Conservation (phyloP, 768 basidiomycete genomes). For the Russula compacta region DNA sequence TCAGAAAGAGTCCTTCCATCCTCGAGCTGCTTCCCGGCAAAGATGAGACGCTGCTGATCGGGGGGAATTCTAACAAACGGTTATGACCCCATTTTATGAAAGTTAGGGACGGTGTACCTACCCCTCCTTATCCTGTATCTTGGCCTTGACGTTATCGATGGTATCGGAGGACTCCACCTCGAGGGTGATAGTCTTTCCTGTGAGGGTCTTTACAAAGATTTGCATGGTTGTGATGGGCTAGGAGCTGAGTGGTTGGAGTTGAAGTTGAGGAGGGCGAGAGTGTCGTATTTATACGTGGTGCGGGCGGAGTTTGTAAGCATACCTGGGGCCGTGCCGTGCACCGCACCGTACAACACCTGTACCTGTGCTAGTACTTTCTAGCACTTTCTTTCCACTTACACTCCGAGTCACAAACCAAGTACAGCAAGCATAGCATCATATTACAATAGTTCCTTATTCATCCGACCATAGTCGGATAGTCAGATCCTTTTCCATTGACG, state of each 20-base stretch:
- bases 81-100: not conserved
- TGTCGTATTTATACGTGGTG: not conserved
- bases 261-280: not conserved
- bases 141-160: constrained; percentile 65
- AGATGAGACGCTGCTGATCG: constrained; percentile 72
- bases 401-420: too few relatives aligned
- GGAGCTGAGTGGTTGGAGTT: not conserved
- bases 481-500: constrained; percentile 83
- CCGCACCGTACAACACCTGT: too few relatives aligned
- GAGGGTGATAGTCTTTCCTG: constrained; percentile 71
- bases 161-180: constrained; percentile 67
- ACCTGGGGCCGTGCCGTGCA: too few relatives aligned
- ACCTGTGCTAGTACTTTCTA: not conserved
- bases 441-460: not conserved
- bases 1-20: constrained; percentile 69
- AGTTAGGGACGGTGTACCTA: constrained; percentile 36
- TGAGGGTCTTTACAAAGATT: constrained; percentile 49
- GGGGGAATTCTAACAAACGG: constrained; percentile 51
- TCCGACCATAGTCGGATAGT: constrained; percentile 59
- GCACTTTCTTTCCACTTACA: not conserved
- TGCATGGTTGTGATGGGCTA: constrained; percentile 30
- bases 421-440: not conserved
- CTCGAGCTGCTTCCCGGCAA: constrained; percentile 78
- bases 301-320: constrained; percentile 10
- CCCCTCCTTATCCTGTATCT: constrained; percentile 89